phyloP scores from a whole-genome alignment of 371 early-diverging fungal species.

The Apophysomyces elegans region DNA sequence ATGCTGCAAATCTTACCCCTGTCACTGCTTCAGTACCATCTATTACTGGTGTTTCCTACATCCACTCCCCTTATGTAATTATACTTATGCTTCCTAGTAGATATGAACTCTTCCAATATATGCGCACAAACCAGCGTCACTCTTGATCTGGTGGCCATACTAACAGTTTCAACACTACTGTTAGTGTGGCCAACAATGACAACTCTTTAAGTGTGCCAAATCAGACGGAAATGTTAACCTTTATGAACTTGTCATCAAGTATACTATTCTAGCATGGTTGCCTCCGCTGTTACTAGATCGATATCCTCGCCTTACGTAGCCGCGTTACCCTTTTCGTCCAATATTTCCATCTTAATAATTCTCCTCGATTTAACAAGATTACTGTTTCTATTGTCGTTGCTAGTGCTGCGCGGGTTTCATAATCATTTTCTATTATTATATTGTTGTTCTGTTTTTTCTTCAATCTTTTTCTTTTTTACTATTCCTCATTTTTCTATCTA shows the following conservation, averaged over 20 bases:
- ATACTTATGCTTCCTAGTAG: background rate
- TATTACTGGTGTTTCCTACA: too few relatives aligned
- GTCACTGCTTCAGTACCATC: too few relatives aligned
- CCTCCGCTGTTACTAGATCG: background rate
- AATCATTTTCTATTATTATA: background rate
- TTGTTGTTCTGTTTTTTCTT: background rate
- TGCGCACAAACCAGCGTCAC: background rate
- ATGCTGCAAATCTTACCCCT: too few relatives aligned
- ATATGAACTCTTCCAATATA: background rate
- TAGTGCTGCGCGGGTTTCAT: background rate
- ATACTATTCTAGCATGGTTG: background rate
- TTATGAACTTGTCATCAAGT: background rate
- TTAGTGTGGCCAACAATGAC: background rate
- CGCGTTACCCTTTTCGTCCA: background rate
- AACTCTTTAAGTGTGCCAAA: background rate
- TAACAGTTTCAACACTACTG: background rate
- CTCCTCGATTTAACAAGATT: background rate
- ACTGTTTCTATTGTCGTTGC: background rate
- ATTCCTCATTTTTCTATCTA: background rate
- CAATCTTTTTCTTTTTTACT: background rate
- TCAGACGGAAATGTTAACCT: background rate
- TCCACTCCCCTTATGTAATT: too few relatives aligned
- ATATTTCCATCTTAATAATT: background rate
- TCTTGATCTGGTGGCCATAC: background rate
- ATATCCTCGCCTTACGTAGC: background rate